Conservation (phyloP, 768 basidiomycete genomes). For the Boletus subcaerulescens region DNA sequence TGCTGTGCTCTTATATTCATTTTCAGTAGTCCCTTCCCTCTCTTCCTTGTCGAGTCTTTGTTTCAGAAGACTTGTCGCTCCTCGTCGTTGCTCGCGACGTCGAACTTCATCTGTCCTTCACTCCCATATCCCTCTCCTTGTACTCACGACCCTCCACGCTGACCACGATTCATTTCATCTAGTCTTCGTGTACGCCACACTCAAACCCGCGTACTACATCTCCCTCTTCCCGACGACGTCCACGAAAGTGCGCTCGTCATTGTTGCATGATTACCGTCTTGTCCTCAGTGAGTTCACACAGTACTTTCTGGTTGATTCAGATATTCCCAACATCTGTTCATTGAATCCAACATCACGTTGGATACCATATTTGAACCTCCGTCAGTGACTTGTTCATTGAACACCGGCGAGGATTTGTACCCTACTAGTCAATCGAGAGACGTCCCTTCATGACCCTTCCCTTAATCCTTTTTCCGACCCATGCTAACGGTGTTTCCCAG, state of each 20-base stretch:
- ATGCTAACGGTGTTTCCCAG: slow-evolving; percentile 32
- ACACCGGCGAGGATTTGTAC: neutral
- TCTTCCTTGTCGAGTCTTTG: slow-evolving; percentile 26
- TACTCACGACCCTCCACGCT: slow-evolving; percentile 36
- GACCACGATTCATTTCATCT: slow-evolving; percentile 37
- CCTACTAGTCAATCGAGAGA: neutral
- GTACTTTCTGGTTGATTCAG: slow-evolving; percentile 3
- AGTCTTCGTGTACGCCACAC: slow-evolving; percentile 30
- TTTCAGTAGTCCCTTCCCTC: slow-evolving; percentile 18
- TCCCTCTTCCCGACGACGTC: slow-evolving; percentile 27
- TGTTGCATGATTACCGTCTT: slow-evolving; percentile 42
- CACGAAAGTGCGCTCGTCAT: slow-evolving; percentile 39
- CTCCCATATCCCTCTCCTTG: slow-evolving; percentile 24
- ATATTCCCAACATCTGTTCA: neutral
- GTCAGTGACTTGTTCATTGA: slow-evolving; percentile 7
- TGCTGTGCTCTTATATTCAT: slow-evolving; percentile 36
- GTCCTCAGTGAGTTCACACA: slow-evolving; percentile 36
- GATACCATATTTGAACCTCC: slow-evolving; percentile 14
- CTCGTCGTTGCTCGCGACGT: slow-evolving; percentile 24
- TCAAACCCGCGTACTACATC: slow-evolving; percentile 33
- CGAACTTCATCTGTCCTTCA: slow-evolving; percentile 13
- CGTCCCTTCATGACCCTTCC: neutral
- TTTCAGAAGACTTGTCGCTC: slow-evolving; percentile 23
- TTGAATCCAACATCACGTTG: neutral
- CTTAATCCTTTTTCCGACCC: slow-evolving; percentile 1